phyloP scores from a whole-genome alignment of 257 asterid genomes.

The Avicennia marina region DNA sequence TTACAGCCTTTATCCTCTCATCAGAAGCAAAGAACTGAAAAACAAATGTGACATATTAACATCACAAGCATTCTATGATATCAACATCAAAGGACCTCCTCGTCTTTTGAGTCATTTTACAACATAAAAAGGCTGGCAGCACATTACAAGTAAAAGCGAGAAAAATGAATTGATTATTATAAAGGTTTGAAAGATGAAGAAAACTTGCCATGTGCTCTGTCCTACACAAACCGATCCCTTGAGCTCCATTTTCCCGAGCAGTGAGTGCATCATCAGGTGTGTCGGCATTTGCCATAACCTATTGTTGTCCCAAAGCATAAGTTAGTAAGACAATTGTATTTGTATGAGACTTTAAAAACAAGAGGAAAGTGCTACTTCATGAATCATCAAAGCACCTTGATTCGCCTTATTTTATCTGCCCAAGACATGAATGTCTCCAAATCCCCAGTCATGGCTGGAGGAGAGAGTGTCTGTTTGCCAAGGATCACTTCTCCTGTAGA shows the following conservation, averaged over 20 bases:
- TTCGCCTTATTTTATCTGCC: slow-evolving; percentile 73
- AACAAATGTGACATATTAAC: neutral
- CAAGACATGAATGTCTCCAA: slow-evolving; percentile 81
- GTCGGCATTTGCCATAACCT: slow-evolving; percentile 99
- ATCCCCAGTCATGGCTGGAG: slow-evolving; percentile 75
- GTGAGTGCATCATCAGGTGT: slow-evolving; percentile 91
- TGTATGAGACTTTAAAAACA: too few relatives aligned
- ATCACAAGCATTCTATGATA: neutral
- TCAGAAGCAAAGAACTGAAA: slow-evolving; percentile 95
- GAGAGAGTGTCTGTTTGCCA: slow-evolving; percentile 79
- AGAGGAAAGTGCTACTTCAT: neutral
- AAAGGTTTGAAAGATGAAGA: neutral
- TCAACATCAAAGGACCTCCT: neutral
- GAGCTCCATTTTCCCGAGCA: slow-evolving; percentile 87
- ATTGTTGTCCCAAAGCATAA: neutral
- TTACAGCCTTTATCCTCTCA: slow-evolving; percentile 92
- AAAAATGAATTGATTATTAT: too few relatives aligned
- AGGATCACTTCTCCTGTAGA: slow-evolving; percentile 89
- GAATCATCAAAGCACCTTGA: slow-evolving; percentile 51
- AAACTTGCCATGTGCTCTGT: slow-evolving; percentile 87
- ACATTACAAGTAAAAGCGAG: neutral
- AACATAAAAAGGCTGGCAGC: neutral
- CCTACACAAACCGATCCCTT: slow-evolving; percentile 93
- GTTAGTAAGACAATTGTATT: neutral
- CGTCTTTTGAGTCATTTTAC: too few relatives aligned